These are phyloP conservation scores for Parietichytrium sp. DNA, from an alignment of 108 stramenopile genomes.

Conservation along the genomic window DNA sequence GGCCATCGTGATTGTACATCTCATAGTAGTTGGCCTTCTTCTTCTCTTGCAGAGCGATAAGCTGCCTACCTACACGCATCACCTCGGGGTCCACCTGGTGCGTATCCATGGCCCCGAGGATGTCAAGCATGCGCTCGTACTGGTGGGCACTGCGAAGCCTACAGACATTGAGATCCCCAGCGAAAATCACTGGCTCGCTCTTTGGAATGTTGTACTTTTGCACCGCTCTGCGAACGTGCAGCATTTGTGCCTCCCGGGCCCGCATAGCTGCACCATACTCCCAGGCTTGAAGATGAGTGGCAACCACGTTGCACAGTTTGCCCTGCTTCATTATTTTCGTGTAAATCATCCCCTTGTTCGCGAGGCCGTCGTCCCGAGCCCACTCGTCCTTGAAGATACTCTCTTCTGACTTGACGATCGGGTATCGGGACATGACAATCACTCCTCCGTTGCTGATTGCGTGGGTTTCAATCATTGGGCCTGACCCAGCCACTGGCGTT, in stretches of 20 bases:
- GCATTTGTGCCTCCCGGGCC: not conserved
- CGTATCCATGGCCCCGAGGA: not conserved
- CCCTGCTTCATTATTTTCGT: not conserved
- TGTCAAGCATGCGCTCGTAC: not conserved
- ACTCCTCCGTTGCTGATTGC: not conserved
- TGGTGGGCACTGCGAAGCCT: not conserved
- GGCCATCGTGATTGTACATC: not conserved
- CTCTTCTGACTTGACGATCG: not conserved
- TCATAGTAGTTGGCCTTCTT: not conserved
- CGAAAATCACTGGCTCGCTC: not conserved
- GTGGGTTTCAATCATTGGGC: not conserved
- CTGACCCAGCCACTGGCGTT: not conserved
- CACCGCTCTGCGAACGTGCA: not conserved
- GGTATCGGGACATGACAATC: not conserved
- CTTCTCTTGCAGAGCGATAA: too few species aligned
- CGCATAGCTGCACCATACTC: not conserved
- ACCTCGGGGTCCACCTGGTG: not conserved
- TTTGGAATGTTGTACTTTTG: not conserved
- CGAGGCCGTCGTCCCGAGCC: not conserved
- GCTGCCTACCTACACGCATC: too few species aligned
- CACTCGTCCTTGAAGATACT: too few species aligned
- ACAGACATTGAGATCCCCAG: not conserved
- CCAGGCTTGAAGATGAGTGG: not conserved
- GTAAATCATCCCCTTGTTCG: not conserved
- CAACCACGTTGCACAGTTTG: not conserved